A percentile compares a stretch with the other conserved stretches of the same genome.
Evolutionary conservation across 768 basidiomycete genomes (phyloP).

Genomic region (Russula lepida): DNA sequence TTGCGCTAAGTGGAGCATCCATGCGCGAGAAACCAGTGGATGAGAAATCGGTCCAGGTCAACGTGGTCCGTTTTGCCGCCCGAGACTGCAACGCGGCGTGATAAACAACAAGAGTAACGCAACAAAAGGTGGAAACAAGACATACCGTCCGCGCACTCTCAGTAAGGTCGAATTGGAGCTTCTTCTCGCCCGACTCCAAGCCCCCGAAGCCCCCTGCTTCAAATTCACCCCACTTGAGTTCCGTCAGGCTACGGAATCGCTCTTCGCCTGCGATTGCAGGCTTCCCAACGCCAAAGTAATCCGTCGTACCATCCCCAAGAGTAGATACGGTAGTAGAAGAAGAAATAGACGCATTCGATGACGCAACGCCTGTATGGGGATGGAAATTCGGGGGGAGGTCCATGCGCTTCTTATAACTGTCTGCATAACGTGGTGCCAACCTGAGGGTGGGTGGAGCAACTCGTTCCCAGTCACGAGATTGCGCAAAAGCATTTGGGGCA

Average conservation of each 20-base stretch:
- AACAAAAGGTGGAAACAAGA: constrained; percentile 23
- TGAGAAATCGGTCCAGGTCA: constrained; percentile 90
- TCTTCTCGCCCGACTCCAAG: constrained; percentile 46
- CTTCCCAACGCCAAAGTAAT: constrained; percentile 27
- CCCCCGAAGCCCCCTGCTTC: constrained; percentile 73
- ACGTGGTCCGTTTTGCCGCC: constrained; percentile 66
- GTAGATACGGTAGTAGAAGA: constrained; percentile 23
- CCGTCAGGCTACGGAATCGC: constrained; percentile 71
- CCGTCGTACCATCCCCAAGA: constrained; percentile 16
- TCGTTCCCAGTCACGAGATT: constrained; percentile 71
- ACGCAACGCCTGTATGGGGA: constrained; percentile 34
- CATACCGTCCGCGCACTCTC: constrained; percentile 72
- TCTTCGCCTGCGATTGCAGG: constrained; percentile 44
- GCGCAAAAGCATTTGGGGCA: constrained; percentile 39
- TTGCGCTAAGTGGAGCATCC: constrained; percentile 67
- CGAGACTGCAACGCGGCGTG: constrained; percentile 34
- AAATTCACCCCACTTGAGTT: constrained; percentile 89
- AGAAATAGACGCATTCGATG: constrained; percentile 28
- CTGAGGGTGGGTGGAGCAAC: constrained; percentile 56
- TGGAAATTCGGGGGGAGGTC: constrained; percentile 52
- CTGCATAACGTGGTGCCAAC: constrained; percentile 60
- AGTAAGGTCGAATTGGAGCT: constrained; percentile 86
- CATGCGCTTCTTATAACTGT: constrained; percentile 71
- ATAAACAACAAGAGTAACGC: not conserved
- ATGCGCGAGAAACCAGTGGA: constrained; percentile 70